Conservation (phyloP, 495 filamentous ascomycete genomes). For the Parachaetomium inaequale region DNA sequence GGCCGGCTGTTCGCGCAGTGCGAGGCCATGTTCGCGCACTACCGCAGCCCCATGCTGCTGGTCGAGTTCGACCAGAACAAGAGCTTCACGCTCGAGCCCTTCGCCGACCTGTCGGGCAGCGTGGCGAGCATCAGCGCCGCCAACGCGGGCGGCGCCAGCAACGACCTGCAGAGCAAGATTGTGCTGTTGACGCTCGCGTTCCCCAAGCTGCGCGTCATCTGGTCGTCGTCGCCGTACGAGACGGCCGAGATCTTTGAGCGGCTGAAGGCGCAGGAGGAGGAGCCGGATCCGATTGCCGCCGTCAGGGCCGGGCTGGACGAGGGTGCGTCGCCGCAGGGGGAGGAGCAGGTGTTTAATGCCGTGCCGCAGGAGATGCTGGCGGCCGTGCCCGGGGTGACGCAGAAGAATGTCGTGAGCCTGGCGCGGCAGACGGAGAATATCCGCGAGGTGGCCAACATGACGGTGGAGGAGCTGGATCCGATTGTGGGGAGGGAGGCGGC, state of each 20-base stretch:
- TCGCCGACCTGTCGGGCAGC: slow-evolving; percentile 73
- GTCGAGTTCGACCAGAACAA: slow-evolving; percentile 99
- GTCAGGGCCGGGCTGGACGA: slow-evolving; percentile 76
- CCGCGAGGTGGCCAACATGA: slow-evolving; percentile 82
- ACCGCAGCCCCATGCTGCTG: slow-evolving; percentile 83
- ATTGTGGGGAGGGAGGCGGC: slow-evolving; percentile 79
- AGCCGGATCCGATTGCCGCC: slow-evolving; percentile 87
- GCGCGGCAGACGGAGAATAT: slow-evolving; percentile 72
- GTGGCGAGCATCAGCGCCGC: slow-evolving; percentile 51
- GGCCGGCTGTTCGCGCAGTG: slow-evolving; percentile 89
- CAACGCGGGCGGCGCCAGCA: slow-evolving; percentile 50
- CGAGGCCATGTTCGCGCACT: slow-evolving; percentile 91
- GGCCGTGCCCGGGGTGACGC: slow-evolving; percentile 79
- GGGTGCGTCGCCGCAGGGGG: slow-evolving; percentile 53
- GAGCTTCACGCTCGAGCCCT: slow-evolving; percentile 92
- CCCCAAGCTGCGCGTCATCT: slow-evolving; percentile 83
- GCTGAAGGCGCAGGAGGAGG: slow-evolving; percentile 79
- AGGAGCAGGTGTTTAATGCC: slow-evolving; percentile 56
- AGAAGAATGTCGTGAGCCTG: slow-evolving; percentile 66
- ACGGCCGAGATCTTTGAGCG: slow-evolving; percentile 96
- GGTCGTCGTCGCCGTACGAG: slow-evolving; percentile 90
- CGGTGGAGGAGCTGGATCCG: slow-evolving; percentile 62
- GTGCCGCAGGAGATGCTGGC: slow-evolving; percentile 82
- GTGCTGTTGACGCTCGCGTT: slow-evolving; percentile 92
- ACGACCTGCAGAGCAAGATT: slow-evolving; percentile 85